Base-by-base conservation (phyloP, 2,329 filamentous ascomycete species). In the Botrytis sinoallii region DNA sequence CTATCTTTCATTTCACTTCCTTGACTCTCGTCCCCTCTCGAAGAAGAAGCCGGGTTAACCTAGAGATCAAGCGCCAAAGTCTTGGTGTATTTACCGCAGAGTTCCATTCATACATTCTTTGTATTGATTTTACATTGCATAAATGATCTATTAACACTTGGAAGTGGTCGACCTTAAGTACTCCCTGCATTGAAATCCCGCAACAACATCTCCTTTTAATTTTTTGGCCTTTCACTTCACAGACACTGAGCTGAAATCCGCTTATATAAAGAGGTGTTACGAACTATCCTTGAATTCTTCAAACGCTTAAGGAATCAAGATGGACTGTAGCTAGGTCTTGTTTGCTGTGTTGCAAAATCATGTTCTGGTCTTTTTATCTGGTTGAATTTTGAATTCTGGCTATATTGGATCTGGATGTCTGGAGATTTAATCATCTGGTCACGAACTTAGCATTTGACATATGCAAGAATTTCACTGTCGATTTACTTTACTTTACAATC, bases 341-440 rank as follows among this genome's bases (percentile, higher is more conserved):
- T 25, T 52, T 52, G 9, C 25, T 52, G 4, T 1, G 9, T n/a
- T n/a, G 12, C 48, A 10, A 52, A 52, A 52, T 6, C 48, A 52
- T 10, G 3, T 32, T 32, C 3, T 4, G 3, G 32, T 32, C 0
- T 14, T 16, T 55, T 3, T n/a, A 5, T 16, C 4, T 8, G 5
- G 48, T 5, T 16, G 10, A 16, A 55, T 55, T 29, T 1, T n/a
- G 12, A 6, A 52, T 14, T 0, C 10, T 52, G 48, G 48, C 3
- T 7, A 16, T 16, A 3, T 16, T 3, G 2, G 48, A n/a, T 29
- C 48, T 16, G 1, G 12, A 55, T n/a, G 3, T 4, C 25, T n/a
- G 12, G 25, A 55, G 1, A 55, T n/a, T 5, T 29, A 7, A n/a
- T 0, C 4, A 3, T 16, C 3, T 16, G 4, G 7, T 55, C 48